Conservation (phyloP, 192 early-diverging fungal species). For the Backusella macrospora region DNA sequence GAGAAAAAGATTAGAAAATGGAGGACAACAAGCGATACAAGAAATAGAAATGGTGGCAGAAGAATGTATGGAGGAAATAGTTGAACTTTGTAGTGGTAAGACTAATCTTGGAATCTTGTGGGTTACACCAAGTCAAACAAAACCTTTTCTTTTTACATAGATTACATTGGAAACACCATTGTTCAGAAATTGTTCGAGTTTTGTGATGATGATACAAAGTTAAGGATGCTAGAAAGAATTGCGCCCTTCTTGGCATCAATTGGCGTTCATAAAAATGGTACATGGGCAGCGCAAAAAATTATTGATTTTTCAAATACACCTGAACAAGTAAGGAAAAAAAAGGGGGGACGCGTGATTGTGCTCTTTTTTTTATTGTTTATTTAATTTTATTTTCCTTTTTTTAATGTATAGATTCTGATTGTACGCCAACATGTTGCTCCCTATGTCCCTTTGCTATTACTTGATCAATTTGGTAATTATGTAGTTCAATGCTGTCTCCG, state of each 20-base stretch:
- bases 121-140: not conserved
- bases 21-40: slow-evolving; percentile 50
- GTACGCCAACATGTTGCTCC: slow-evolving; percentile 64
- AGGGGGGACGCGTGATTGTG: not conserved
- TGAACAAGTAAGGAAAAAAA: slow-evolving; percentile 51
- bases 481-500: slow-evolving; percentile 96
- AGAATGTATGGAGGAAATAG: slow-evolving; percentile 85
- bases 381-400: not conserved
- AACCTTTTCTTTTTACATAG: slow-evolving; percentile 5
- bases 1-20: slow-evolving; percentile 80
- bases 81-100: slow-evolving; percentile 91
- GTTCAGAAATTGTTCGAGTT: slow-evolving; percentile 93
- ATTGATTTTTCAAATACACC: slow-evolving; percentile 86
- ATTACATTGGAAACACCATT: slow-evolving; percentile 98
- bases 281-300: slow-evolving; percentile 98
- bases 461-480: slow-evolving; percentile 99
- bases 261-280: slow-evolving; percentile 98
- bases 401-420: slow-evolving; percentile 47
- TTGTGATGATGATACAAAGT: slow-evolving; percentile 67
- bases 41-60: slow-evolving; percentile 79
- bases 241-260: slow-evolving; percentile 87
- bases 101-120: not conserved
- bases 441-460: slow-evolving; percentile 84
- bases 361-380: not conserved
- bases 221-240: slow-evolving; percentile 76